These are phyloP conservation scores for Cladosporium sp. DNA, from an alignment of 2,329 filamentous ascomycete species.

Conservation along the genomic window DNA sequence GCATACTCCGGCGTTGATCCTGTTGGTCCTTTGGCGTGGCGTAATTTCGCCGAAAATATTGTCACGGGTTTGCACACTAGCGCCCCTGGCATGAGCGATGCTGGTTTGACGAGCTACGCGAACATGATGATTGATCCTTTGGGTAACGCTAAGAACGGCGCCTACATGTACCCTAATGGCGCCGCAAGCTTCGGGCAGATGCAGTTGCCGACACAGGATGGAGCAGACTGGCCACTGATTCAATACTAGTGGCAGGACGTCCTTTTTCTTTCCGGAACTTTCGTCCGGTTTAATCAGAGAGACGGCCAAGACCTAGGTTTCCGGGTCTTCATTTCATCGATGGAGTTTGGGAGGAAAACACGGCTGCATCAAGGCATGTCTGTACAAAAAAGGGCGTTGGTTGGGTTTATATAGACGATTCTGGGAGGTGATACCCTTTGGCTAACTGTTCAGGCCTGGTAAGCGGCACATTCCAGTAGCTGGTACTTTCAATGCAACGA, in stretches of 20 bases:
- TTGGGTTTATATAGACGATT: slow-evolving; percentile 1
- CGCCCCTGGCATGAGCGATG: slow-evolving; percentile 5
- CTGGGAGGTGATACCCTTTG: slow-evolving; percentile 8
- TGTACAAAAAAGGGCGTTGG: not conserved
- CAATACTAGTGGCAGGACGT: slow-evolving; percentile 16
- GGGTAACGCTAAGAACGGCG: not conserved
- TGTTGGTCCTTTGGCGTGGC: slow-evolving; percentile 28
- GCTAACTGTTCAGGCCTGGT: not conserved
- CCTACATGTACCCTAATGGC: slow-evolving; percentile 8
- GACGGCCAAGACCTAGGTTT: too few relatives aligned
- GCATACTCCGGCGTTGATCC: not conserved
- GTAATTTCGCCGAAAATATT: slow-evolving; percentile 29
- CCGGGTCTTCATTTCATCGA: too few relatives aligned
- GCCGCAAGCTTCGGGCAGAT: slow-evolving; percentile 14
- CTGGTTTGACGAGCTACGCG: not conserved
- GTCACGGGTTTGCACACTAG: slow-evolving; percentile 11
- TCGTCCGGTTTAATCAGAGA: too few relatives aligned
- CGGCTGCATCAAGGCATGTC: not conserved
- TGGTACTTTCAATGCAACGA: too few relatives aligned
- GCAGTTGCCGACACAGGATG: slow-evolving; percentile 19
- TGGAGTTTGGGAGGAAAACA: not conserved
- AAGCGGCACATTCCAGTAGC: too few relatives aligned
- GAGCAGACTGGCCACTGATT: slow-evolving; percentile 22
- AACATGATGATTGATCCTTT: slow-evolving; percentile 7
- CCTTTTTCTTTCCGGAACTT: too few relatives aligned